Percentiles rank a stretch among this genome's conserved stretches.
phyloP scores from a whole-genome alignment of 352 stramenopile species.

The Globisporangium mamillatum region DNA sequence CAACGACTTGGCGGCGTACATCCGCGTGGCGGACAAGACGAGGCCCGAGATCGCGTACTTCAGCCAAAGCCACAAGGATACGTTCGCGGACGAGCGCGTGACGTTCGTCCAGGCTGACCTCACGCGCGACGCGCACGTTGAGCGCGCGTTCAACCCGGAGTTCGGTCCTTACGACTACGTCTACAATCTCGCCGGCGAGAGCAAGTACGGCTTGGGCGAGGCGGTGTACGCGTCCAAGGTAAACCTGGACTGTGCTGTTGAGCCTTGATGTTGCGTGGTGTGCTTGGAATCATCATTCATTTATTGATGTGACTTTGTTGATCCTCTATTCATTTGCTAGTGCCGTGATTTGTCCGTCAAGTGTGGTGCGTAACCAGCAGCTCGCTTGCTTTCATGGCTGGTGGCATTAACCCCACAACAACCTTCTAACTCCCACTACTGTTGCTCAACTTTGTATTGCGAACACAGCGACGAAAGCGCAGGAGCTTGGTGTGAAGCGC shows the following conservation, averaged over 20 bases:
- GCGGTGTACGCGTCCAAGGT: slow-evolving; percentile 79
- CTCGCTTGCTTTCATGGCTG: not conserved
- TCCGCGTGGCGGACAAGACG: slow-evolving; percentile 85
- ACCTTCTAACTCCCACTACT: not conserved
- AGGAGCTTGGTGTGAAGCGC: slow-evolving; percentile 66
- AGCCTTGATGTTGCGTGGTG: not conserved
- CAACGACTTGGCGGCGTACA: slow-evolving; percentile 54
- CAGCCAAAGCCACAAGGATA: slow-evolving; percentile 56
- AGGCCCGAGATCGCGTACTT: slow-evolving; percentile 89
- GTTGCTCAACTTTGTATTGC: not conserved
- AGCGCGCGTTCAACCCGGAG: slow-evolving; percentile 71
- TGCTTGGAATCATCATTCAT: not conserved
- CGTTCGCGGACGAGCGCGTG: slow-evolving; percentile 67
- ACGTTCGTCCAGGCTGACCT: slow-evolving; percentile 82
- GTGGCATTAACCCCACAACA: not conserved
- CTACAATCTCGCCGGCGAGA: slow-evolving; percentile 84
- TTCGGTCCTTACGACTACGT: slow-evolving; percentile 80
- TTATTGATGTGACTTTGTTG: not conserved
- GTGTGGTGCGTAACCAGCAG: slow-evolving; percentile 49
- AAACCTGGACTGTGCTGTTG: not conserved
- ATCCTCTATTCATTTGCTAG: slow-evolving; percentile 17
- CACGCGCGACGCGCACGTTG: slow-evolving; percentile 74
- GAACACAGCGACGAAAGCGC: slow-evolving; percentile 50
- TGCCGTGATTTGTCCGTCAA: slow-evolving; percentile 83
- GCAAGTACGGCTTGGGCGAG: slow-evolving; percentile 75